phyloP scores from a whole-genome alignment of 2,329 filamentous ascomycete species.

The Bisporella sp. region DNA sequence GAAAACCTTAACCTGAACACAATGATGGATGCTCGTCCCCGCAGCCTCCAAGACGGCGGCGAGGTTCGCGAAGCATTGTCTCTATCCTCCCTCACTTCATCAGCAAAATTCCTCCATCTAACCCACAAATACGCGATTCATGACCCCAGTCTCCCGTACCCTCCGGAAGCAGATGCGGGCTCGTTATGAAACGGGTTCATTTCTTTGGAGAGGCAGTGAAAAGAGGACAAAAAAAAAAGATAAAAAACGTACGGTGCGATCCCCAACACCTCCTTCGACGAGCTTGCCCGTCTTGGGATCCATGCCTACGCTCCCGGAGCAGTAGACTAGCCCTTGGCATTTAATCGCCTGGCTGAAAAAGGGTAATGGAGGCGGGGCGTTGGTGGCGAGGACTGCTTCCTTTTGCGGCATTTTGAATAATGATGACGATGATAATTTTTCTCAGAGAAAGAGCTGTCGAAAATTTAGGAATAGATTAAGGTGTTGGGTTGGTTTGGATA shows the following conservation, averaged over 20 bases:
- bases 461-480: not conserved
- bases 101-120: not conserved
- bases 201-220: not conserved
- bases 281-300: constrained; percentile 47
- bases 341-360: constrained; percentile 40
- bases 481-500: not conserved
- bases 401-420: constrained; percentile 17
- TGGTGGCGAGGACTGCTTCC: constrained; percentile 20
- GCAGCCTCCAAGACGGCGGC: constrained; percentile 51
- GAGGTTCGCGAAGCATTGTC: constrained; percentile 52
- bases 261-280: constrained; percentile 49
- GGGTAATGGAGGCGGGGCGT: constrained; percentile 43
- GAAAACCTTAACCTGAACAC: constrained; percentile 63
- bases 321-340: constrained; percentile 63
- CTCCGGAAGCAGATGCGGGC: too few species aligned
- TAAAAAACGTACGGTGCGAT: constrained; percentile 38
- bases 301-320: constrained; percentile 55
- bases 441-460: too few species aligned
- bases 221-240: too few species aligned
- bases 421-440: not conserved
- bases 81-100: not conserved
- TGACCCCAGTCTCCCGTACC: too few species aligned
- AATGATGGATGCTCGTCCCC: constrained; percentile 50
- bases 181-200: too few species aligned
- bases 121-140: too few species aligned